phyloP scores from a whole-genome alignment of 306 rosid species.

The Rosa lucieae region DNA sequence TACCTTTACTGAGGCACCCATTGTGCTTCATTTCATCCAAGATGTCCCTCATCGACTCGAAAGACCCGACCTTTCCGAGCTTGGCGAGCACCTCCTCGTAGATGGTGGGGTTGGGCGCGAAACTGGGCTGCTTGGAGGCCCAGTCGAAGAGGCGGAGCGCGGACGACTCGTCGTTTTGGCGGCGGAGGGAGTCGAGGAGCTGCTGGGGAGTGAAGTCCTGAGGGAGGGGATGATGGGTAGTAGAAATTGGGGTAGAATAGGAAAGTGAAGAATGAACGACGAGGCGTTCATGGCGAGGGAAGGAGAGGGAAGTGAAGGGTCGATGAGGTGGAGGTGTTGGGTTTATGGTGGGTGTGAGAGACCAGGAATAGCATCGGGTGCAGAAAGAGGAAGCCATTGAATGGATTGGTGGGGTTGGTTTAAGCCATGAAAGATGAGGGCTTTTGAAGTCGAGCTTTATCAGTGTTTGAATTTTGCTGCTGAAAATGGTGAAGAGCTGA shows the following conservation, averaged over 20 bases:
- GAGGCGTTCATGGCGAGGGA: slow-evolving; percentile 29
- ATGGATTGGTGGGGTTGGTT: not conserved
- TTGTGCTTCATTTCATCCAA: slow-evolving; percentile 47
- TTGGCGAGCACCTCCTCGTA: slow-evolving; percentile 59
- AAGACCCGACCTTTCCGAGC: slow-evolving; percentile 50
- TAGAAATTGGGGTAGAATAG: slow-evolving; percentile 8
- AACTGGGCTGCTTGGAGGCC: slow-evolving; percentile 75
- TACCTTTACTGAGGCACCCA: slow-evolving; percentile 33
- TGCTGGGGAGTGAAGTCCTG: slow-evolving; percentile 57
- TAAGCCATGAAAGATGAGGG: not conserved
- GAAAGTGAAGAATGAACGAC: slow-evolving; percentile 19
- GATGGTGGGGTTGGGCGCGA: slow-evolving; percentile 41
- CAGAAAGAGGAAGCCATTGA: slow-evolving; percentile 1
- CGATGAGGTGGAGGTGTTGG: slow-evolving; percentile 15
- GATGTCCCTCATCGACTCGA: slow-evolving; percentile 48
- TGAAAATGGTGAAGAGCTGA: not conserved
- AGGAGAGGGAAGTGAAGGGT: slow-evolving; percentile 25
- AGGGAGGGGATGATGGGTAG: slow-evolving; percentile 50
- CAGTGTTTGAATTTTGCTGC: not conserved
- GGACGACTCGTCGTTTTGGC: slow-evolving; percentile 67
- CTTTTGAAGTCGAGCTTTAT: not conserved
- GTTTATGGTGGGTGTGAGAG: not conserved
- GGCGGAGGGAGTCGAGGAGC: slow-evolving; percentile 65
- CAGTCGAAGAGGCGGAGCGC: slow-evolving; percentile 60
- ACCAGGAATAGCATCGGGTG: not conserved